Conservation (phyloP, 306 rosid genomes). For the Cicer chorassanicum region DNA sequence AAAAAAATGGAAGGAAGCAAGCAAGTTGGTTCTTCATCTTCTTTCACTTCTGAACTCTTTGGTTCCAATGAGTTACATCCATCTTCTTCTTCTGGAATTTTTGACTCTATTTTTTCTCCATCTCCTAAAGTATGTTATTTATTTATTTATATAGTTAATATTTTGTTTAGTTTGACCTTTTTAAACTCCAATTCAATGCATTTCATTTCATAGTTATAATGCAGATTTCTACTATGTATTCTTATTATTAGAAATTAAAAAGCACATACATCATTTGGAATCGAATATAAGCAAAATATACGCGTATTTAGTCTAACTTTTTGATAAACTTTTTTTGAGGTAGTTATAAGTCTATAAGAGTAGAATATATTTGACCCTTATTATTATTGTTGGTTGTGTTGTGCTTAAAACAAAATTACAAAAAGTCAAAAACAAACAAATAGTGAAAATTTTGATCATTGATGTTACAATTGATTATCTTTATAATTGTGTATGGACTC, state of each 20-base stretch:
- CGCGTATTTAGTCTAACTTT: no score
- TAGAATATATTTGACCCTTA: no score
- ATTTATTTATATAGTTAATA: not conserved
- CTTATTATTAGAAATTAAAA: not conserved
- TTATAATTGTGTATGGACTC: not conserved
- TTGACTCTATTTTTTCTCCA: conserved; percentile 64
- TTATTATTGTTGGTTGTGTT: no score
- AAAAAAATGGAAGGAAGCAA: conserved; percentile 51
- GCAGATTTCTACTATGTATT: conserved; percentile 4
- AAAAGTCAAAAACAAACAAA: no score
- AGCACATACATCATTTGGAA: no score
- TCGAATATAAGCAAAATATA: no score
- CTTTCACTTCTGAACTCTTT: conserved; percentile 78
- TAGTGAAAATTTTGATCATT: not conserved
- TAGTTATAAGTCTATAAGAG: no score
- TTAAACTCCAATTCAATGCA: conserved; percentile 32
- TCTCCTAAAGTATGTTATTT: conserved; percentile 60
- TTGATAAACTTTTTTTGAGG: no score
- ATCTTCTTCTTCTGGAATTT: conserved; percentile 63
- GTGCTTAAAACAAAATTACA: not conserved
- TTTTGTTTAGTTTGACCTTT: conserved; percentile 1
- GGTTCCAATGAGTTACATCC: conserved; percentile 57
- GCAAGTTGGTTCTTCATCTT: conserved; percentile 45
- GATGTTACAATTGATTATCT: no score
- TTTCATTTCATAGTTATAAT: not conserved